Evolutionary conservation across 2,329 filamentous ascomycete genomes (phyloP), one percentile per base, ranked within the genome.

Genomic region (Penicillium glabrum): DNA sequence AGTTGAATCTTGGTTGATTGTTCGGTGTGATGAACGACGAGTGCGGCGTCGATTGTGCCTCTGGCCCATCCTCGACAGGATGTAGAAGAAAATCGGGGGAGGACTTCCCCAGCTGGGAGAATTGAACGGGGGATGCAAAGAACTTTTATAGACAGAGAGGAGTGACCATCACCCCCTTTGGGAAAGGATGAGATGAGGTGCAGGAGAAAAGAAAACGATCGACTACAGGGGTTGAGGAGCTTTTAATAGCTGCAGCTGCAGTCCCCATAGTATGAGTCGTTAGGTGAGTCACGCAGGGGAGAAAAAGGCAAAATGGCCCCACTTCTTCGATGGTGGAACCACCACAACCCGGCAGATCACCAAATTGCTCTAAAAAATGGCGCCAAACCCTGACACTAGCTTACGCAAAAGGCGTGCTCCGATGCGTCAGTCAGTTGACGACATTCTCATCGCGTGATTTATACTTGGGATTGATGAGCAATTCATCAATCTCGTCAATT

Each of bases 41-140:
- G 73, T 77, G 50, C 76, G 75, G 60, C 77, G 73, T 70, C 77
- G 71, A 59, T 79, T 79, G 61, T 79, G 77, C 61, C 75, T 75
- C 62, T 79, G 77, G 66, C 77, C 76, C 77, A 79, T 79, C 60
- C 65, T 72, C 58, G 19, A 51, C 16, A 53, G 23, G 51, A 24
- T 50, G 44, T 48, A 50, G 52, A 51, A 23, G 39, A 41, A 23
- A 41, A 23, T 41, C 14, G 35, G 27, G 43, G 33, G 35, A 43
- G 53, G 46, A 52, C 46, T 21, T 51, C 35, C 47, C 51, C 53
- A 39, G 35, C 35, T 31, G 53, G 52, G 54, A 51, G 48, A 45
- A 47, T 33, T 51, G 53, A 47, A 51, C 29, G 31, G 47, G 55
- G 51, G 27, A 48, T 51, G 31, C 16, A 45, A 51, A 57, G 48